Evolutionary conservation across 2,329 filamentous ascomycete genomes (phyloP).

Genomic region (Onygenales sp.): DNA sequence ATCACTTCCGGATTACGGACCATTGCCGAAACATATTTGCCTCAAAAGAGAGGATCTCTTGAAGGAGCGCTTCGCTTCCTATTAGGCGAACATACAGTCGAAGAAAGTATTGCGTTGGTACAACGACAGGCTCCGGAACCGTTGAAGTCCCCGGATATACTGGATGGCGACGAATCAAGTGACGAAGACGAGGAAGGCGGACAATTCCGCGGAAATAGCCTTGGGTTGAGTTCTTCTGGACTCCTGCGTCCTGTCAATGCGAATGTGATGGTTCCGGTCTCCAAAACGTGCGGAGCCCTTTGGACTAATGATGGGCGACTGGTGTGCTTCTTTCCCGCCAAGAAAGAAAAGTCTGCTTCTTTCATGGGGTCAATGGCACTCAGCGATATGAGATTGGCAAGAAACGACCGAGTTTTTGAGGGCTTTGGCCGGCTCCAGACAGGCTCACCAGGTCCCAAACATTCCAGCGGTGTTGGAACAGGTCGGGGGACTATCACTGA

Average conservation of each 20-base stretch:
- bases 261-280: slow-evolving; percentile 55
- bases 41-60: slow-evolving; percentile 43
- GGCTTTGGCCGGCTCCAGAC: slow-evolving; percentile 52
- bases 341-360: slow-evolving; percentile 40
- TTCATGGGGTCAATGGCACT: slow-evolving; percentile 40
- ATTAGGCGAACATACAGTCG: slow-evolving; percentile 48
- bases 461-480: slow-evolving; percentile 38
- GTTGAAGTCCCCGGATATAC: slow-evolving; percentile 32
- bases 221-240: slow-evolving; percentile 41
- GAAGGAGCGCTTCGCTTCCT: slow-evolving; percentile 54
- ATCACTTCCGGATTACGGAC: slow-evolving; percentile 43
- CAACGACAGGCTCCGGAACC: slow-evolving; percentile 49
- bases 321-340: slow-evolving; percentile 48
- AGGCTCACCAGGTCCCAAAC: slow-evolving; percentile 38
- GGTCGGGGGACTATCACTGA: slow-evolving; percentile 30
- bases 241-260: slow-evolving; percentile 46
- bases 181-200: slow-evolving; percentile 60
- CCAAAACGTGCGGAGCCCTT: slow-evolving; percentile 48
- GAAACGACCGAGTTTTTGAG: slow-evolving; percentile 49
- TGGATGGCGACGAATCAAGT: slow-evolving; percentile 69
- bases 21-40: slow-evolving; percentile 47
- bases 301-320: slow-evolving; percentile 50
- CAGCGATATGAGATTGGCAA: slow-evolving; percentile 38
- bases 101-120: slow-evolving; percentile 45
- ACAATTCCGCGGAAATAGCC: slow-evolving; percentile 32